Base-by-base conservation (phyloP, 345 rosid genomes). In the Linum trigynum region DNA sequence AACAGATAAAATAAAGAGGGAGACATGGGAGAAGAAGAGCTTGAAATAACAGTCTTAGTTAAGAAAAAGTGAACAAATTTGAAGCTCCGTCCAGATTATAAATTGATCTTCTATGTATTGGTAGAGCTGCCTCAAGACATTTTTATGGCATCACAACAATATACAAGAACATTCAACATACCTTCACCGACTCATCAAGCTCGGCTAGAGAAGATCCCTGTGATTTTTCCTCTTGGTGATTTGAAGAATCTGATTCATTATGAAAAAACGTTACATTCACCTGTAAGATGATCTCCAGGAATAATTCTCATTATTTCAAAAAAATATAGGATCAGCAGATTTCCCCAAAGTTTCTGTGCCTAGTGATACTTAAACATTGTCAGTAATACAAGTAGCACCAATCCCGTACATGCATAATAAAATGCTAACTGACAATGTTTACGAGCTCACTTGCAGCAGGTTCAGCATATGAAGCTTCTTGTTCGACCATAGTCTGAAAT, bases 121-220 rank as follows among this genome's bases (percentile, higher is more conserved):
- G 53, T 48, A 48, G 53, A 9, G 14, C 53, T 9, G 53, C 14
- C 14, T 23, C 32, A 62, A 65, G 38, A 11, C 37, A 38, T 16
- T 5, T n/a, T 61, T 35, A 37, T 2, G 32, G 51, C 38, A 53
- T 62, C 16, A 14, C 6, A 17, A 56, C 1, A 65, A 40, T 48
- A 60, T 61, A 8, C 36, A 7, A 62, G 57, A 39, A 57, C 36
- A 7, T 38, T 39, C 10, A 60, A 50, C 61, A 62, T 43, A 89
- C 98, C 97, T 79, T 80, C 76, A 85, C 56, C 55, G 81, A 83
- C 65, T 77, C 74, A 65, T 85, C 84, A 76, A 86, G 56, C 67
- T 83, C 91, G 66, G 73, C 65, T 37, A 74, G 69, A 67, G 83
- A 74, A 71, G 71, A 65, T 32, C 53, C 78, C 78, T 55, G 42